phyloP scores from a whole-genome alignment of 495 filamentous ascomycete species.

The Hypoxylon trugodes region DNA sequence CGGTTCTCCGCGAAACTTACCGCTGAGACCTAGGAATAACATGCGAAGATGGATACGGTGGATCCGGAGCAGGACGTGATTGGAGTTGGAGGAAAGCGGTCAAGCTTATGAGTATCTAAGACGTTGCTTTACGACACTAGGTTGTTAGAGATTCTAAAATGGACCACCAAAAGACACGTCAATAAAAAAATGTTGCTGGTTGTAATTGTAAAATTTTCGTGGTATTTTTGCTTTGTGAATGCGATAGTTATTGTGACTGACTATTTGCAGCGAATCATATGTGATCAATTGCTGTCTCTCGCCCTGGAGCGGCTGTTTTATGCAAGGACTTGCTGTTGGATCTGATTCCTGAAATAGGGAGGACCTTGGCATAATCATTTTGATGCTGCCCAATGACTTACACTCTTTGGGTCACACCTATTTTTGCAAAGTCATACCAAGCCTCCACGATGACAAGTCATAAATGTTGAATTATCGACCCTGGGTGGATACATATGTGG shows the following conservation, averaged over 20 bases:
- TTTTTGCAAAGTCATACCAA: too few relatives aligned
- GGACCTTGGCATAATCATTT: too few relatives aligned
- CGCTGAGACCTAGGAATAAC: constrained; percentile 12
- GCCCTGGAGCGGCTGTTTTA: neutral
- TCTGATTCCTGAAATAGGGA: constrained; percentile 1
- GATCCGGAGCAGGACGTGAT: constrained; percentile 15
- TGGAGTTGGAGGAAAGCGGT: constrained; percentile 35
- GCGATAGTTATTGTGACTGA: constrained; percentile 12
- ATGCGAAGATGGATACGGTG: constrained; percentile 1
- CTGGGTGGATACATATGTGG: too few relatives aligned
- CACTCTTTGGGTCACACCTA: too few relatives aligned
- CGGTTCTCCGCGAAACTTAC: constrained; percentile 13
- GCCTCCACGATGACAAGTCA: too few relatives aligned
- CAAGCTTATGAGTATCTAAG: constrained; percentile 18
- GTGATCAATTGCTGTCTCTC: neutral
- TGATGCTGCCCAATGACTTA: too few relatives aligned
- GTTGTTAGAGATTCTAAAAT: constrained; percentile 8
- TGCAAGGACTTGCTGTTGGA: neutral
- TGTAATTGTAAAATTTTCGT: neutral
- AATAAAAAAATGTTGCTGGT: too few relatives aligned
- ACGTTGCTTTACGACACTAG: constrained; percentile 20
- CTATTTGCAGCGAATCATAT: constrained; percentile 12
- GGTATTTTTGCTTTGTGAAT: neutral
- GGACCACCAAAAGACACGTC: constrained; percentile 15
- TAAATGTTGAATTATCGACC: too few relatives aligned